Conservation (phyloP, 352 stramenopile species). For the Phytophthora pseudosyringae region DNA sequence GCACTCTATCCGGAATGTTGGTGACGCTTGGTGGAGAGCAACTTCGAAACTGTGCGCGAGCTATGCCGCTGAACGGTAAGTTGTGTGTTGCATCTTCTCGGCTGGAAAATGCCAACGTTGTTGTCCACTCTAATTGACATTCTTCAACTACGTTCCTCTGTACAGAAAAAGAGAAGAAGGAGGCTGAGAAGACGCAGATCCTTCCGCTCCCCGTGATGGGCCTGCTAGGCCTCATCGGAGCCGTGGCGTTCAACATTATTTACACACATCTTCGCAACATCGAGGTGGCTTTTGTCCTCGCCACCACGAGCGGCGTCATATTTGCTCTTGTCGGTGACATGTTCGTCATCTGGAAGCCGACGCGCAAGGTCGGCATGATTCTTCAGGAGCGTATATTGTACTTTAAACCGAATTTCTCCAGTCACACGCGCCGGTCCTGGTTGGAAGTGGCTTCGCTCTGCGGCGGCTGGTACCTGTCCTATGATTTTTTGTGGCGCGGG, state of each 20-base stretch:
- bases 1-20: conserved; percentile 81
- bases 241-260: conserved; percentile 89
- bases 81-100: neutral
- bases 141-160: conserved; percentile 3
- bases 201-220: conserved; percentile 85
- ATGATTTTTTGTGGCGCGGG: conserved; percentile 67
- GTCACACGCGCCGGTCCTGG: conserved; percentile 58
- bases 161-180: conserved; percentile 47
- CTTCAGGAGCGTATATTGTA: conserved; percentile 82
- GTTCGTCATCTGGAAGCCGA: conserved; percentile 88
- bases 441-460: conserved; percentile 65
- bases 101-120: neutral
- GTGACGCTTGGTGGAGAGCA: conserved; percentile 84
- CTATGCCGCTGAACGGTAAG: conserved; percentile 53
- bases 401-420: conserved; percentile 62
- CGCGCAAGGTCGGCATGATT: conserved; percentile 77
- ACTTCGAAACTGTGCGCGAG: conserved; percentile 58
- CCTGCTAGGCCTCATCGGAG: conserved; percentile 75
- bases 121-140: conserved; percentile 2
- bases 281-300: conserved; percentile 82
- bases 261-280: conserved; percentile 86
- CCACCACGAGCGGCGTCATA: conserved; percentile 75
- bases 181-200: conserved; percentile 70
- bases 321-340: conserved; percentile 84
- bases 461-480: conserved; percentile 68